Percentiles rank a stretch among this genome's conserved stretches.
Conservation (phyloP, 768 basidiomycete species). For the Zangia roseola region DNA sequence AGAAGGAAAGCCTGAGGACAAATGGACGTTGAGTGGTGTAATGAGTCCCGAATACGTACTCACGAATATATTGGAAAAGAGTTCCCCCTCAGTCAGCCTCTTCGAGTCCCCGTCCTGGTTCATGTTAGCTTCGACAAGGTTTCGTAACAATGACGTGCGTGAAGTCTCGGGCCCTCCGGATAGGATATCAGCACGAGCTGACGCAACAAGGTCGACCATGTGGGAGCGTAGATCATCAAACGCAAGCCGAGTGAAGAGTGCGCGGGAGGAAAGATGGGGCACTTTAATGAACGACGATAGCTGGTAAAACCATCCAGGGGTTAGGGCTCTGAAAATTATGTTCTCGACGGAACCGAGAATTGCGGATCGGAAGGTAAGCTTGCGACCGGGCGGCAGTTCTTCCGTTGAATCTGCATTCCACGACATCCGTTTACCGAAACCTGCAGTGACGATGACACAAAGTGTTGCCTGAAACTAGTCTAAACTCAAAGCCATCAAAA, state of each 20-base stretch:
- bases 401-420: slow-evolving; percentile 32
- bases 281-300: slow-evolving; percentile 26
- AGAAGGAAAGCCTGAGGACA: slow-evolving; percentile 41
- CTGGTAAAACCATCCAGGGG: slow-evolving; percentile 34
- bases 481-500: not conserved
- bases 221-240: slow-evolving; percentile 40
- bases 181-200: slow-evolving; percentile 37
- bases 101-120: slow-evolving; percentile 29
- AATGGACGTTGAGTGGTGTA: not conserved
- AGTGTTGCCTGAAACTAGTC: slow-evolving; percentile 31
- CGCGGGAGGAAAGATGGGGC: slow-evolving; percentile 35
- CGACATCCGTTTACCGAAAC: slow-evolving; percentile 39
- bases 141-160: slow-evolving; percentile 41
- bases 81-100: slow-evolving; percentile 42
- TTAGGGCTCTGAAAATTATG: slow-evolving; percentile 30
- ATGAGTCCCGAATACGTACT: slow-evolving; percentile 10
- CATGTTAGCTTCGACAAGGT: slow-evolving; percentile 50
- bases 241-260: slow-evolving; percentile 28
- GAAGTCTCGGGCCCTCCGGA: slow-evolving; percentile 22
- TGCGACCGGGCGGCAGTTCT: slow-evolving; percentile 29
- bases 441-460: slow-evolving; percentile 40
- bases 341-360: slow-evolving; percentile 18
- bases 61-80: slow-evolving; percentile 50
- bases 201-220: slow-evolving; percentile 41
- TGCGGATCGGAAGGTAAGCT: slow-evolving; percentile 38